Evolutionary conservation across 2,329 filamentous ascomycete genomes (phyloP).

Genomic region (Diaporthe capsici): DNA sequence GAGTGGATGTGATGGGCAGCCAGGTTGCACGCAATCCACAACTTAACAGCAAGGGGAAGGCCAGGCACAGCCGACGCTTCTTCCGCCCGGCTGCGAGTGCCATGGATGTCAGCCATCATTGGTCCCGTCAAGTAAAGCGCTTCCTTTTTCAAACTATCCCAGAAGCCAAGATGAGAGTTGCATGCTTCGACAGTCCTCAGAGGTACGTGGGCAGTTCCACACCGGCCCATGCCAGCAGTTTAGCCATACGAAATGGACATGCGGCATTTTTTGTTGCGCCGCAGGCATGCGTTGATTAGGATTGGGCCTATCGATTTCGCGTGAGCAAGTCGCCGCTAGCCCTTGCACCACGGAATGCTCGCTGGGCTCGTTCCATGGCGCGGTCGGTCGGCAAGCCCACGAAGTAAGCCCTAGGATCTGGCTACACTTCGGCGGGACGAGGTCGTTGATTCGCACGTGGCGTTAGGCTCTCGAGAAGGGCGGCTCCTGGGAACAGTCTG

Average conservation of each 20-base stretch:
- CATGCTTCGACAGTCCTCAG: not conserved
- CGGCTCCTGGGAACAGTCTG: constrained; percentile 25
- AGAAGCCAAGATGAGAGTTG: not conserved
- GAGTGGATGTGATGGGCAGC: constrained; percentile 31
- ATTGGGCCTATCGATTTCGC: constrained; percentile 29
- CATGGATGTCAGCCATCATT: not conserved
- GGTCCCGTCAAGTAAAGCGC: not conserved
- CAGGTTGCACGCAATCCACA: constrained; percentile 21
- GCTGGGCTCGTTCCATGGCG: constrained; percentile 24
- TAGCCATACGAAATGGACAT: constrained; percentile 33
- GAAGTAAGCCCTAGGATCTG: constrained; percentile 35
- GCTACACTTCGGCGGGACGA: constrained; percentile 24
- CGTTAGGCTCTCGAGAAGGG: constrained; percentile 21
- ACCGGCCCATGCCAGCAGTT: constrained; percentile 29
- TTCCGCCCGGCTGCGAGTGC: not conserved
- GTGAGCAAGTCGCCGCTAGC: constrained; percentile 21
- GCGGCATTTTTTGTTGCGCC: constrained; percentile 31
- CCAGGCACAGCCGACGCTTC: not conserved
- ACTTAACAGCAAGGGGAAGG: not conserved
- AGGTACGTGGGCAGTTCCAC: not conserved
- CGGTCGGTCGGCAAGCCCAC: constrained; percentile 34
- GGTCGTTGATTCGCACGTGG: constrained; percentile 39
- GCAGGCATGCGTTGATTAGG: constrained; percentile 32
- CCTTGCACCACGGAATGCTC: constrained; percentile 10
- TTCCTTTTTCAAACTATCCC: not conserved